phyloP scores from a whole-genome alignment of 1,284 basidiomycete species.

The Chalciporus sp. region DNA sequence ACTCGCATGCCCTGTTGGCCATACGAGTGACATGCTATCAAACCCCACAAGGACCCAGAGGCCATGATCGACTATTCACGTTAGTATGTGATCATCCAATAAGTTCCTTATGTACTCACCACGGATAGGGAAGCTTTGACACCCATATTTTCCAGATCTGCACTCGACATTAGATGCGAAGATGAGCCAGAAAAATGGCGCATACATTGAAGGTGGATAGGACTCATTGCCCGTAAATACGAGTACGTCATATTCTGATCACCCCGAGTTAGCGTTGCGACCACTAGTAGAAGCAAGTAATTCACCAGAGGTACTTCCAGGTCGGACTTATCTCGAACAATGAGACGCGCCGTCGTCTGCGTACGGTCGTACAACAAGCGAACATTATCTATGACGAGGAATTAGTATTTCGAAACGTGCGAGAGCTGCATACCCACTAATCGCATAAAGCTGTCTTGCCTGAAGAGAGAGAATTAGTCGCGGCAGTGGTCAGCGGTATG shows the following conservation, averaged over 20 bases:
- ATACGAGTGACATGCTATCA: slow-evolving; percentile 85
- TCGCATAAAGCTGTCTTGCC: slow-evolving; percentile 49
- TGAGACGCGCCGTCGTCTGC: slow-evolving; percentile 77
- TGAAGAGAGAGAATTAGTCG: slow-evolving; percentile 22
- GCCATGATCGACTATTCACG: slow-evolving; percentile 72
- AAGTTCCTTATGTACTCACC: slow-evolving; percentile 40
- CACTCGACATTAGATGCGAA: slow-evolving; percentile 6
- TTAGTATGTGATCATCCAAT: neutral
- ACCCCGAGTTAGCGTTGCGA: slow-evolving; percentile 4
- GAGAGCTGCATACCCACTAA: slow-evolving; percentile 39
- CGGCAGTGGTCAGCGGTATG: slow-evolving; percentile 7
- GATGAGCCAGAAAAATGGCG: slow-evolving; percentile 9
- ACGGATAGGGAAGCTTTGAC: slow-evolving; percentile 87
- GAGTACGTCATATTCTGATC: slow-evolving; percentile 83
- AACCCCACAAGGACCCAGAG: slow-evolving; percentile 83
- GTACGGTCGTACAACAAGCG: slow-evolving; percentile 81
- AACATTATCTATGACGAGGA: slow-evolving; percentile 63
- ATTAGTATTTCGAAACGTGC: neutral
- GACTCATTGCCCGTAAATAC: slow-evolving; percentile 87
- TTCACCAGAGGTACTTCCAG: slow-evolving; percentile 69
- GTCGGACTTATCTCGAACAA: slow-evolving; percentile 68
- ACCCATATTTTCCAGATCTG: slow-evolving; percentile 80
- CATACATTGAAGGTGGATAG: slow-evolving; percentile 84
- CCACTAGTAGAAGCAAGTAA: slow-evolving; percentile 6
- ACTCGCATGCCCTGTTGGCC: slow-evolving; percentile 80